Base-by-base conservation (phyloP, 768 basidiomycete species). In the Serendipita sp. region DNA sequence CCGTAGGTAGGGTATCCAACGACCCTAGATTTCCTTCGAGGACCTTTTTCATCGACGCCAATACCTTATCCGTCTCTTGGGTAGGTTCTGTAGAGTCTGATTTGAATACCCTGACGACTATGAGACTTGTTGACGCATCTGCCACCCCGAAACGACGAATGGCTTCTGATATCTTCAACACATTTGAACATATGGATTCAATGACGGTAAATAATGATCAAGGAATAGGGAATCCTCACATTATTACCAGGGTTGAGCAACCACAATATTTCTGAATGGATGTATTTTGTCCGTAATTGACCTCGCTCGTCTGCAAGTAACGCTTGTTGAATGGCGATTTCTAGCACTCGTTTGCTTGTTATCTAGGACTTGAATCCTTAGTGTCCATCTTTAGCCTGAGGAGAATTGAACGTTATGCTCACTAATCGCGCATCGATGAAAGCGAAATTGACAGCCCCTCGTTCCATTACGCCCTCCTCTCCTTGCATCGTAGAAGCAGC, bases 201-300 rank as follows among this genome's bases (percentile, higher is more conserved):
- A 56, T 36, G 7, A 41, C 23, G 3, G 18, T 48, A 70, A 32
- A 41, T 13, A 41, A 2, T 23, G 23, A 23, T 23, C 23, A 23
- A 23, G 23, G 23, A 23, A 23, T 23, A 23, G 23, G 23, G 23
- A 23, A 23, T 23, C 69, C 78, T 56, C 64, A 89, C 91, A 71
- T 94, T 96, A 68, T 90, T 89, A 3, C 85, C 89, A 1, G 92
- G 91, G 68, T 88, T 91, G 56, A 97, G 77, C 23, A 82, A 75
- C 79, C 88, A 92, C n/a, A 97, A 77, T 62, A 97, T 80, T 73
- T 98, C 94, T 0, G 91, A 91, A 71, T 97, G 93, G 0, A 93
- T 75, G 0, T 91, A 91, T 75, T 87, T 90, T 1, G 94, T 93
- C 54, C 86, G 79, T 65, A 95, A 76, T 0, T 76, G 70, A 23